Conservation (phyloP, 2,329 filamentous ascomycete species). For the Neopestalotiopsis clavispora region DNA sequence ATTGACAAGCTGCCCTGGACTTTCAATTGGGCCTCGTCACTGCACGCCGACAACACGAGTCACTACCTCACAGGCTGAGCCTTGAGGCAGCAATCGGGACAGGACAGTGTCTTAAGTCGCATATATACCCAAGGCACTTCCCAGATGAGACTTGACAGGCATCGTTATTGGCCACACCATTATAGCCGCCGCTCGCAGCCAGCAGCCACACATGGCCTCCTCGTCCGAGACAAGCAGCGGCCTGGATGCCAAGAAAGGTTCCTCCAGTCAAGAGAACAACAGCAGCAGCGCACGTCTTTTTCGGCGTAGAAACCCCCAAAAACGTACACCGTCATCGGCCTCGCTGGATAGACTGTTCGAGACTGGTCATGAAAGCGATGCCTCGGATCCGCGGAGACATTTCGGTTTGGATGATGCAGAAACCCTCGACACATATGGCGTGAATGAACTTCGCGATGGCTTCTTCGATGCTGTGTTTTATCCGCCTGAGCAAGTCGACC, state of each 20-base stretch:
- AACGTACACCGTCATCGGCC: constrained; percentile 28
- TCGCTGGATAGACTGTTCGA: constrained; percentile 35
- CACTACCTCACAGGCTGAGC: neutral
- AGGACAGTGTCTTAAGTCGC: neutral
- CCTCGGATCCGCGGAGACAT: constrained; percentile 20
- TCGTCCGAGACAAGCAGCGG: neutral
- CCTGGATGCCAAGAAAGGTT: neutral
- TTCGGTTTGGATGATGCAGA: constrained; percentile 30
- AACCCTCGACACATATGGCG: constrained; percentile 45
- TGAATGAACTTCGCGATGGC: constrained; percentile 49
- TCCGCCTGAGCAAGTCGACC: constrained; percentile 44
- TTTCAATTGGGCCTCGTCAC: neutral
- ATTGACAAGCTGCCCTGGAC: neutral
- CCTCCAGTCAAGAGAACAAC: neutral
- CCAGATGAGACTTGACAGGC: constrained; percentile 12
- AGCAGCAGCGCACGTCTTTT: constrained; percentile 22
- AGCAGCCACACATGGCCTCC: neutral
- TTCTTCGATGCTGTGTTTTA: constrained; percentile 55
- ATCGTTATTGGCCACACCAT: constrained; percentile 10
- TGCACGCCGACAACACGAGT: neutral
- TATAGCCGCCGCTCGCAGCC: constrained; percentile 4
- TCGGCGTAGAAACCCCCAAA: constrained; percentile 25
- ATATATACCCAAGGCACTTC: constrained; percentile 3
- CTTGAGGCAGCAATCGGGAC: neutral
- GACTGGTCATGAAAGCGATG: constrained; percentile 27